Base-by-base conservation (phyloP, 768 basidiomycete species). In the Suillus weaverae region DNA sequence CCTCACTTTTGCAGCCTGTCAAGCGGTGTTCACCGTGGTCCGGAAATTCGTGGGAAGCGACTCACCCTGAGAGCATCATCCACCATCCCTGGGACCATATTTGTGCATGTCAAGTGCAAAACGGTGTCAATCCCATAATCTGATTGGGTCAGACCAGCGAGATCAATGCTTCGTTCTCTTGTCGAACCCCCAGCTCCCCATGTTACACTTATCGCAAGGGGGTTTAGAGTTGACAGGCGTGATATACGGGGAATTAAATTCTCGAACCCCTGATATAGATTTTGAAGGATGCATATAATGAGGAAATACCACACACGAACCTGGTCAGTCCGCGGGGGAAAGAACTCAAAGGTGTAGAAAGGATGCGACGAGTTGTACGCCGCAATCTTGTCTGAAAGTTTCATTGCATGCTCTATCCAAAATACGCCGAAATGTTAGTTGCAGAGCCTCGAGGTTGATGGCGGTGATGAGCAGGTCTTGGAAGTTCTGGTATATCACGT, bases 141-240 rank as follows among this genome's bases (percentile, higher is more conserved):
- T 20, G 81, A 79, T 74, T 95, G 92, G 2, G 87, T 86, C 62
- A 94, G 77, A 13, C 85, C 85, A 0, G 95, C 96, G 3, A 99
- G 85, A 68, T 96, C 95, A 46, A 99, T 80, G 72, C 88, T 93
- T 38, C 91, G 84, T 39, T 95, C 92, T 69, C 86, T 94, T 0
- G 97, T 99, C 8, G 89, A 87, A 2, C 97, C 97, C 11, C 97
- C 97, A 0, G 97, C 97, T 51, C 97, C 97, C 97, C 97, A 99
- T 71, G 97, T 99, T 26, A 99, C 85, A 71, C 90, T 95, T 64
- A 99, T 84, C 30, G 92, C 95, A 7, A 95, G 81, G 7, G 95
- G 95, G 41, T 87, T 79, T 16, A 99, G 81, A 7, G 80, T 71
- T n/a, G 89, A 82, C 64, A 99, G 82, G 57, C 97, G 86, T 35